Percentiles rank a stretch among this genome's conserved stretches.
Conservation (phyloP, 1,284 basidiomycete genomes). For the Leccinum glutinopallens region DNA sequence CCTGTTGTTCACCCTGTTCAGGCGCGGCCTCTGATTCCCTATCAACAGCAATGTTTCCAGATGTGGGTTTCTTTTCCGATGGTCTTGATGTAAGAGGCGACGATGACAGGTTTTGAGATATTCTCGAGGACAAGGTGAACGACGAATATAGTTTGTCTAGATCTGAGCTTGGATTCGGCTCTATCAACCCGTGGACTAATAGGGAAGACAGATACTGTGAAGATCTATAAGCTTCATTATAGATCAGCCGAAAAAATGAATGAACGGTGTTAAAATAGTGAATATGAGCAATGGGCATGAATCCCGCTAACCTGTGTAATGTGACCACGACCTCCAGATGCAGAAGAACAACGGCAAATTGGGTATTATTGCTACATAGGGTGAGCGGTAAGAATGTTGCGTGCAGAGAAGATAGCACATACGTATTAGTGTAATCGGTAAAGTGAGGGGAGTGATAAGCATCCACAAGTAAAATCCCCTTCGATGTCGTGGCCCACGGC, state of each 20-base stretch:
- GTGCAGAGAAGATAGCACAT: conserved; percentile 34
- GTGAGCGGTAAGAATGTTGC: conserved; percentile 7
- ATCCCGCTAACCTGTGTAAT: conserved; percentile 62
- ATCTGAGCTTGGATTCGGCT: conserved; percentile 51
- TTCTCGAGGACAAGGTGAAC: conserved; percentile 6
- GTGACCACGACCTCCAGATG: conserved; percentile 80
- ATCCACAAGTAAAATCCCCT: conserved; percentile 68
- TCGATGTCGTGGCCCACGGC: conserved; percentile 62
- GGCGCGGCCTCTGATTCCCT: conserved; percentile 3
- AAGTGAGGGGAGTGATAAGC: conserved; percentile 63
- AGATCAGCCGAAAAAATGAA: conserved; percentile 1
- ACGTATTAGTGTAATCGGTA: conserved; percentile 77
- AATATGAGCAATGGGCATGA: conserved; percentile 6
- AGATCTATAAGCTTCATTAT: conserved; percentile 64
- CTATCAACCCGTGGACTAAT: conserved; percentile 54
- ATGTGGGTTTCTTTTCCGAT: conserved; percentile 25
- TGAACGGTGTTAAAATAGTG: not conserved
- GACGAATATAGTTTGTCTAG: conserved; percentile 61
- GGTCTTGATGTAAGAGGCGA: conserved; percentile 7
- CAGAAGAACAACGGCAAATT: conserved; percentile 86
- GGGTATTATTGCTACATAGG: conserved; percentile 65
- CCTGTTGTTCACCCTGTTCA: conserved; percentile 1
- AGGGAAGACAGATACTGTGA: conserved; percentile 69
- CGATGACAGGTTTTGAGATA: conserved; percentile 1
- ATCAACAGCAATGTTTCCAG: conserved; percentile 5